Conservation (phyloP, 2,329 filamentous ascomycete genomes). For the Zymoseptoria crescenta region DNA sequence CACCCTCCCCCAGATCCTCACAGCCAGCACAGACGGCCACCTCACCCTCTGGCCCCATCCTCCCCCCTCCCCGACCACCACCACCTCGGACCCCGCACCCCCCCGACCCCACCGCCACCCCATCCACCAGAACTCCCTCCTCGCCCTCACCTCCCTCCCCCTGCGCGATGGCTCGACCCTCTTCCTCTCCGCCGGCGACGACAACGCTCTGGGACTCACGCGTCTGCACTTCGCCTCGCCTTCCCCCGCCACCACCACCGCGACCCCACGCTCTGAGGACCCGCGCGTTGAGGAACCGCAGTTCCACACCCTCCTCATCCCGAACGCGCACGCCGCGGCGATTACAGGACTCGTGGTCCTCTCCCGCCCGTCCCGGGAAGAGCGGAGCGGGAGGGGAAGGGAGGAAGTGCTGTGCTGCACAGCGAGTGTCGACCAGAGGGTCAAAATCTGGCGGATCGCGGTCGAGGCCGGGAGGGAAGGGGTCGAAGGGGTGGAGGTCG, state of each 20-base stretch:
- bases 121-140: slow-evolving; percentile 77
- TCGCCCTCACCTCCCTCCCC: slow-evolving; percentile 40
- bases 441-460: slow-evolving; percentile 40
- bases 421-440: slow-evolving; percentile 40
- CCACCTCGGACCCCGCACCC: not conserved
- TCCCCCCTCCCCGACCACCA: not conserved
- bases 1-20: slow-evolving; percentile 45
- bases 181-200: slow-evolving; percentile 75
- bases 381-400: not conserved
- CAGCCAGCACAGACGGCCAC: slow-evolving; percentile 74
- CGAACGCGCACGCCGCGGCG: slow-evolving; percentile 62
- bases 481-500: slow-evolving; percentile 27
- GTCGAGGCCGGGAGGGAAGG: slow-evolving; percentile 15
- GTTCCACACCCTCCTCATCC: slow-evolving; percentile 36
- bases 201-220: slow-evolving; percentile 66
- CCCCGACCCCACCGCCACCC: slow-evolving; percentile 34
- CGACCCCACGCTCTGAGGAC: too few species aligned
- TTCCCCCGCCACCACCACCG: too few species aligned
- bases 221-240: slow-evolving; percentile 17
- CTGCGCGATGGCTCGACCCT: slow-evolving; percentile 35
- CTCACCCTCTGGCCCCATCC: slow-evolving; percentile 50
- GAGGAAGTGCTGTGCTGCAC: slow-evolving; percentile 1
- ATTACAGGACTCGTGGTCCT: slow-evolving; percentile 49
- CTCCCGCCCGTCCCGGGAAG: not conserved
- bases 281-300: too few species aligned